Evolutionary conservation across 1,284 basidiomycete species (phyloP).

Genomic region (Termitomyces sp.): DNA sequence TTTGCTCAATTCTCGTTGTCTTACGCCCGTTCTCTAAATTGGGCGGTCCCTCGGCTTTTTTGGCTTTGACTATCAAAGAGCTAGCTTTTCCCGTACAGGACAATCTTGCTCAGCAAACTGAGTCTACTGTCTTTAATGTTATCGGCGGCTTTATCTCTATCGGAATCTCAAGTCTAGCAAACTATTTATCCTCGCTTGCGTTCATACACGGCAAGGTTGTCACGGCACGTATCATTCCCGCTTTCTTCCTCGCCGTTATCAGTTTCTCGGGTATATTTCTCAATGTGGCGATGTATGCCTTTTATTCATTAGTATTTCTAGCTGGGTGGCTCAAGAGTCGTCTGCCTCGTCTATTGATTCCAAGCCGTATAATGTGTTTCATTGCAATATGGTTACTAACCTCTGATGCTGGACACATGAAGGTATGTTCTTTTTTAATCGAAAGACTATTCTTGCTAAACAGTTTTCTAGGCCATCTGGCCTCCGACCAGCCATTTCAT

Average conservation of each 20-base stretch:
- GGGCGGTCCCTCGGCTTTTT: slow-evolving; percentile 40
- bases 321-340: slow-evolving; percentile 44
- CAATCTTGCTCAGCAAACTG: slow-evolving; percentile 45
- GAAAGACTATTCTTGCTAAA: background rate
- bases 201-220: slow-evolving; percentile 23
- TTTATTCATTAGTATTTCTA: slow-evolving; percentile 14
- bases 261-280: slow-evolving; percentile 34
- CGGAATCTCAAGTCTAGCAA: slow-evolving; percentile 39
- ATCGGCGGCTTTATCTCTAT: slow-evolving; percentile 40
- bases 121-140: slow-evolving; percentile 41
- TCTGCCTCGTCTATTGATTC: slow-evolving; percentile 40
- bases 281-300: background rate
- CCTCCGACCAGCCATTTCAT: slow-evolving; percentile 32
- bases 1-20: slow-evolving; percentile 39
- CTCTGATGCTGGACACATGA: slow-evolving; percentile 27
- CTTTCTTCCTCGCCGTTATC: slow-evolving; percentile 36
- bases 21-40: slow-evolving; percentile 37
- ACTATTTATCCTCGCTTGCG: slow-evolving; percentile 30
- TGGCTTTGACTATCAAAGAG: slow-evolving; percentile 43
- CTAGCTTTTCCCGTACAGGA: slow-evolving; percentile 46
- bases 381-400: slow-evolving; percentile 45
- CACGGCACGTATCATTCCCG: slow-evolving; percentile 33
- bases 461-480: slow-evolving; percentile 26
- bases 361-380: slow-evolving; percentile 44
- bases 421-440: slow-evolving; percentile 23